Conservation (phyloP, 768 basidiomycete genomes). For the Asterophora parasitica region DNA sequence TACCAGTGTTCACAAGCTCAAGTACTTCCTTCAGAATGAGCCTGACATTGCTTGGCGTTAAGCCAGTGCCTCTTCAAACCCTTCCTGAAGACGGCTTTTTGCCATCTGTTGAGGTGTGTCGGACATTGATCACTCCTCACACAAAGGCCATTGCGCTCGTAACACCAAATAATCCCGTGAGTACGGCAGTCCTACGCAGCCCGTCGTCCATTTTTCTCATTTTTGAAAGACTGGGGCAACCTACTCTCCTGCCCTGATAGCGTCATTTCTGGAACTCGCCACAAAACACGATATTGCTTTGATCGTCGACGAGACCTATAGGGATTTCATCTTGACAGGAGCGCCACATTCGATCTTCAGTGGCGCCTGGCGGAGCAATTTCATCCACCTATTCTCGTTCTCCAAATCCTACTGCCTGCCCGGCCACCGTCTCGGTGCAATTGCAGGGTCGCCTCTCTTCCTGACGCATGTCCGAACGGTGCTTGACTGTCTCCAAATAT, state of each 20-base stretch:
- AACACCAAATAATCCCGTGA: constrained; percentile 72
- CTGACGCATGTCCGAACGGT: constrained; percentile 44
- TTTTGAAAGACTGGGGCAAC: constrained; percentile 59
- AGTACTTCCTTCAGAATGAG: constrained; percentile 48
- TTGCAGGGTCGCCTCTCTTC: constrained; percentile 57
- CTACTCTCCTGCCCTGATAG: constrained; percentile 53
- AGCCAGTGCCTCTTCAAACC: constrained; percentile 50
- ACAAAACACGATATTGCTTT: constrained; percentile 51
- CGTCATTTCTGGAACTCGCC: constrained; percentile 58
- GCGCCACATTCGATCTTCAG: constrained; percentile 55
- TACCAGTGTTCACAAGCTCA: background rate
- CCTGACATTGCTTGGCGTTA: constrained; percentile 57
- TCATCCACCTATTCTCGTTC: constrained; percentile 75
- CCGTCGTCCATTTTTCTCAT: background rate
- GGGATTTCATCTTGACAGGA: constrained; percentile 59
- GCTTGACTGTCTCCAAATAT: constrained; percentile 78
- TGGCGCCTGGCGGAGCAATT: constrained; percentile 48
- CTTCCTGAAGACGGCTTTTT: constrained; percentile 48
- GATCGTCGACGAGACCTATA: constrained; percentile 85
- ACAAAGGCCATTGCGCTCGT: constrained; percentile 73
- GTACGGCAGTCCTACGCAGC: constrained; percentile 15
- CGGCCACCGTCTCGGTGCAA: constrained; percentile 72
- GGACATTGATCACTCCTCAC: constrained; percentile 45
- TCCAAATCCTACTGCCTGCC: constrained; percentile 81
- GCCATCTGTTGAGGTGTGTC: constrained; percentile 51